Conservation (phyloP, 495 filamentous ascomycete genomes). For the Penicillium canescens region DNA sequence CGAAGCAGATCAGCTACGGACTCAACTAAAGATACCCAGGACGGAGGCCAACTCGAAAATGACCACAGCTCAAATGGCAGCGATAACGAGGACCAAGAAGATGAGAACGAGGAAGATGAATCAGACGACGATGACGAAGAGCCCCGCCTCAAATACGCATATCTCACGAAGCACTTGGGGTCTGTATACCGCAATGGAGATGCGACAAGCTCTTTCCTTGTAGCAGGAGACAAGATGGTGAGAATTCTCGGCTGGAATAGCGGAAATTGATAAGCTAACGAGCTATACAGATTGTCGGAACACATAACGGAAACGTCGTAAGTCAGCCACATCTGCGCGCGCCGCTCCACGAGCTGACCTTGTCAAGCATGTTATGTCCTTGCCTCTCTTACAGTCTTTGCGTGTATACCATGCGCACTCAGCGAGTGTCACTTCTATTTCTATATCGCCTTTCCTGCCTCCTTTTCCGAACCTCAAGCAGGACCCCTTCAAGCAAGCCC, state of each 20-base stretch:
- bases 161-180: constrained; percentile 75
- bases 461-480: constrained; percentile 61
- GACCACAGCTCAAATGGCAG: constrained; percentile 27
- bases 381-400: constrained; percentile 76
- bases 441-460: constrained; percentile 86
- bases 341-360: constrained; percentile 20
- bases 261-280: constrained; percentile 14
- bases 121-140: constrained; percentile 93
- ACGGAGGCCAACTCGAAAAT: constrained; percentile 13
- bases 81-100: constrained; percentile 25
- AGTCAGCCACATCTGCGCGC: constrained; percentile 35
- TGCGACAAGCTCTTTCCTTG: constrained; percentile 84
- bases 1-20: constrained; percentile 23
- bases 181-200: constrained; percentile 91
- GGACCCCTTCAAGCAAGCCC: constrained; percentile 48
- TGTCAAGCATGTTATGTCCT: constrained; percentile 74
- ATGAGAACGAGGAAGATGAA: constrained; percentile 53
- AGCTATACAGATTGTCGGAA: constrained; percentile 74
- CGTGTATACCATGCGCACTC: constrained; percentile 88
- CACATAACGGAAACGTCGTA: constrained; percentile 96
- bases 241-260: constrained; percentile 11
- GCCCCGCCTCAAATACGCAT: constrained; percentile 87
- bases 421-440: constrained; percentile 84
- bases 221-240: constrained; percentile 96
- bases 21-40: constrained; percentile 20